phyloP scores from a whole-genome alignment of 345 rosid genomes.

The Durio zibethinus region DNA sequence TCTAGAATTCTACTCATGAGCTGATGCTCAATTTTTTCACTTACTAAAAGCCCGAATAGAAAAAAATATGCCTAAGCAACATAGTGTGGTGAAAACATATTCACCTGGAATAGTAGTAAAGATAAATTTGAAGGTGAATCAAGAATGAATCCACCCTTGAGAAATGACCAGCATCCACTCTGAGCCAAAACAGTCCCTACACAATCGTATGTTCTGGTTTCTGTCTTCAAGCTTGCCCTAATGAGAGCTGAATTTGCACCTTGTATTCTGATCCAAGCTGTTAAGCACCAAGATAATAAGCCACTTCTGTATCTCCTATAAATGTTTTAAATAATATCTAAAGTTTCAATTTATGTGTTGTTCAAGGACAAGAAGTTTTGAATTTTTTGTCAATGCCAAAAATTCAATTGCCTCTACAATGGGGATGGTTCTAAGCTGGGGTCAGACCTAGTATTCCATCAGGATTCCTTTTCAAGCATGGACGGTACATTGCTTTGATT shows the following conservation, averaged over 20 bases:
- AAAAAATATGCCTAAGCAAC: too few relatives aligned
- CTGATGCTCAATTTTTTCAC: background rate
- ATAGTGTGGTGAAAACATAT: background rate
- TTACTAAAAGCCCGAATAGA: background rate
- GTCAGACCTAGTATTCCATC: background rate
- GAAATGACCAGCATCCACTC: conserved; percentile 88
- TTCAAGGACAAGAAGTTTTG: background rate
- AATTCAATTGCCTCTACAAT: background rate
- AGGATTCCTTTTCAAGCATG: background rate
- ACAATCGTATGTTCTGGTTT: conserved; percentile 35
- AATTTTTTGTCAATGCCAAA: background rate
- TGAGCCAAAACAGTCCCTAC: conserved; percentile 66
- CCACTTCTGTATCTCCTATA: background rate
- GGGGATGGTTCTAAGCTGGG: background rate
- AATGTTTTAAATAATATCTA: background rate
- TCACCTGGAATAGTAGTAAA: conserved; percentile 52
- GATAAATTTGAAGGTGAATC: conserved; percentile 46
- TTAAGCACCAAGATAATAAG: background rate
- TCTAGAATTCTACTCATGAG: background rate
- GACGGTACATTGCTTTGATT: background rate
- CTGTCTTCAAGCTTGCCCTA: conserved; percentile 62
- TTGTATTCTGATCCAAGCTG: conserved; percentile 70
- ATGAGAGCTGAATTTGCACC: conserved; percentile 47
- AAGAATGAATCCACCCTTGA: conserved; percentile 82
- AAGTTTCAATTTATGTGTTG: background rate